A percentile compares a stretch with the other conserved stretches of the same genome.
phyloP scores from a whole-genome alignment of 306 rosid genomes.

The Ormosia emarginata region DNA sequence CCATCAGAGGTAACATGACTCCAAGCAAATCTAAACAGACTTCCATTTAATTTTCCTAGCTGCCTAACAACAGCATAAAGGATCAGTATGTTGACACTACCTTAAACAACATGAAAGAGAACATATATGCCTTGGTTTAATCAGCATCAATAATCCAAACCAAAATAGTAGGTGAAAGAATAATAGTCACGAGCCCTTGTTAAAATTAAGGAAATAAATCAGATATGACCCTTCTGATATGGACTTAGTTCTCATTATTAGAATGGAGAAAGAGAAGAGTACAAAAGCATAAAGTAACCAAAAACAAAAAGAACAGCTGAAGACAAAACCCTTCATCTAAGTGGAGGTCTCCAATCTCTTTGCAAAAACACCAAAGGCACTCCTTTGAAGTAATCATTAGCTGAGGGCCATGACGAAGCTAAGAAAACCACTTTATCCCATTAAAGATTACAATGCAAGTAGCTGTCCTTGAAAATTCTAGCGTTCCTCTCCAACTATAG shows the following conservation, averaged over 20 bases:
- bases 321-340: not conserved
- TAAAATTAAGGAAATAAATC: not conserved
- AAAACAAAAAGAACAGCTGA: not conserved
- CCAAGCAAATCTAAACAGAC: not conserved
- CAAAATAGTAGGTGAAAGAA: not conserved
- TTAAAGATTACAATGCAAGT: not conserved
- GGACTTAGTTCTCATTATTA: slow-evolving; percentile 1
- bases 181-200: not conserved
- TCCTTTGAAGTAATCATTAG: not conserved
- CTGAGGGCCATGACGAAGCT: not conserved
- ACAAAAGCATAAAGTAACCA: not conserved
- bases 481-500: slow-evolving; percentile 2
- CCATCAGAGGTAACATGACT: not conserved
- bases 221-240: not conserved
- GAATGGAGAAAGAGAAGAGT: slow-evolving; percentile 11
- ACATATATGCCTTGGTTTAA: not conserved
- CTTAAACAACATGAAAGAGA: not conserved
- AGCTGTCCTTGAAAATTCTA: not conserved
- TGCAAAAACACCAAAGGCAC: not conserved
- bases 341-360: not conserved
- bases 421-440: not conserved
- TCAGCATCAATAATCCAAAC: not conserved
- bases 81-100: not conserved
- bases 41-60: not conserved
- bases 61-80: not conserved